Evolutionary conservation across 139 green algal genomes (phyloP).

Genomic region (Astrephomene gubernaculifera): DNA sequence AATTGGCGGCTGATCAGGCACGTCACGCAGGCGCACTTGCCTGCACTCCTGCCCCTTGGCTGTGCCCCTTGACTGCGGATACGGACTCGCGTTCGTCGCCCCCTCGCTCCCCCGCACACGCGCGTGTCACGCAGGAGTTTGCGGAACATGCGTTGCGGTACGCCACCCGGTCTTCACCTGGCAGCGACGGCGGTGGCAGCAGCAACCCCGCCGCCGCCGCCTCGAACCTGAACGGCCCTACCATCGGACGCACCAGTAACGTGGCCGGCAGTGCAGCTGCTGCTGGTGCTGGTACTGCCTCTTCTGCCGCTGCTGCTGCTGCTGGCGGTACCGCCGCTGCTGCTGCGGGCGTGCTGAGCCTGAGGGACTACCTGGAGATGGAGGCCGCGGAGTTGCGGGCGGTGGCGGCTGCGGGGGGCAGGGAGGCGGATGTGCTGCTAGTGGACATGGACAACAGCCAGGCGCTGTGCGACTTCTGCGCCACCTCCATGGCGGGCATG

Average conservation of each 20-base stretch:
- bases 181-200: background rate
- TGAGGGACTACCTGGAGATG: background rate
- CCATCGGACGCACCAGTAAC: too few relatives aligned
- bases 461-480: slow-evolving; percentile 27
- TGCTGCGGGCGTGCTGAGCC: background rate
- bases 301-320: background rate
- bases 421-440: background rate
- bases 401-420: background rate
- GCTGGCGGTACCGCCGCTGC: background rate
- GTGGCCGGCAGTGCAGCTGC: background rate
- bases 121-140: background rate
- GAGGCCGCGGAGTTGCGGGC: background rate
- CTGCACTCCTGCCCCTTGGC: background rate
- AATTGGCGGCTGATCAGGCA: background rate
- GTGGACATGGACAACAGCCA: background rate
- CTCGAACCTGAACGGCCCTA: too few relatives aligned
- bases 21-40: background rate
- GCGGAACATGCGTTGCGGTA: background rate
- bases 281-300: slow-evolving; percentile 9
- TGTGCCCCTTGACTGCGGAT: too few relatives aligned
- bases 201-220: background rate
- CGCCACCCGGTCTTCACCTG: background rate
- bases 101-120: background rate
- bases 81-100: too few relatives aligned
- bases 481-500: slow-evolving; percentile 29